A percentile compares a stretch with the other conserved stretches of the same genome.
Conservation (phyloP, 2,329 filamentous ascomycete genomes). For the Remersonia thermophila region DNA sequence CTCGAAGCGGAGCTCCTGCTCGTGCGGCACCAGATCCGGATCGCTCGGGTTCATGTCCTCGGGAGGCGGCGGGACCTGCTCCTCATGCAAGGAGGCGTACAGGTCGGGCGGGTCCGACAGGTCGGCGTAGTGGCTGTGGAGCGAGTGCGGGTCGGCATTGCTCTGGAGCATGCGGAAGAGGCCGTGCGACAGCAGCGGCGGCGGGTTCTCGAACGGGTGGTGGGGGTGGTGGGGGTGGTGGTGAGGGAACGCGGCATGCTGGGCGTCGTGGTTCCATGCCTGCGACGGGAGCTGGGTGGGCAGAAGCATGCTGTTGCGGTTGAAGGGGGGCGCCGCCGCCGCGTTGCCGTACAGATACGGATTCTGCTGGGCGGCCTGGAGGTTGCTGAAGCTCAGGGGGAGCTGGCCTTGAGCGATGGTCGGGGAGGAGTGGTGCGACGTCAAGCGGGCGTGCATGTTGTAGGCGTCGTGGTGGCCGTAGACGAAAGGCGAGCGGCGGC, state of each 20-base stretch:
- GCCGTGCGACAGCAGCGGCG: constrained; percentile 56
- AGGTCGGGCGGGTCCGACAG: constrained; percentile 65
- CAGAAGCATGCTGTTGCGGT: constrained; percentile 47
- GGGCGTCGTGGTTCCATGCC: constrained; percentile 37
- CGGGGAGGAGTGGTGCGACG: constrained; percentile 40
- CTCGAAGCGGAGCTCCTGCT: constrained; percentile 67
- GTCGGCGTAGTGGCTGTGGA: constrained; percentile 60
- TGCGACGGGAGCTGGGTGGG: constrained; percentile 41
- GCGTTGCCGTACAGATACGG: constrained; percentile 43
- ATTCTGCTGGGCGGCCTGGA: constrained; percentile 43
- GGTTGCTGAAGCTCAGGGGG: constrained; percentile 41
- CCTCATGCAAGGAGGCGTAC: constrained; percentile 61
- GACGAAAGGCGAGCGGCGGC: constrained; percentile 46
- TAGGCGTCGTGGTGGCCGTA: constrained; percentile 51
- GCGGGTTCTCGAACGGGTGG: constrained; percentile 40
- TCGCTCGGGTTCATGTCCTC: constrained; percentile 73
- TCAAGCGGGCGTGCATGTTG: constrained; percentile 43
- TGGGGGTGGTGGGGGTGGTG: not conserved
- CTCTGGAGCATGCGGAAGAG: constrained; percentile 63
- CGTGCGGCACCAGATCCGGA: constrained; percentile 62
- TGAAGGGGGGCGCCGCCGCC: constrained; percentile 33
- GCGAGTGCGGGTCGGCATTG: constrained; percentile 56
- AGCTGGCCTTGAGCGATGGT: constrained; percentile 34
- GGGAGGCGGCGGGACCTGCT: constrained; percentile 60
- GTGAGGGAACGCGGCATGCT: constrained; percentile 17